A percentile compares a stretch with the other conserved stretches of the same genome.
phyloP scores from a whole-genome alignment of 495 filamentous ascomycete genomes.

The Talaromyces liani region DNA sequence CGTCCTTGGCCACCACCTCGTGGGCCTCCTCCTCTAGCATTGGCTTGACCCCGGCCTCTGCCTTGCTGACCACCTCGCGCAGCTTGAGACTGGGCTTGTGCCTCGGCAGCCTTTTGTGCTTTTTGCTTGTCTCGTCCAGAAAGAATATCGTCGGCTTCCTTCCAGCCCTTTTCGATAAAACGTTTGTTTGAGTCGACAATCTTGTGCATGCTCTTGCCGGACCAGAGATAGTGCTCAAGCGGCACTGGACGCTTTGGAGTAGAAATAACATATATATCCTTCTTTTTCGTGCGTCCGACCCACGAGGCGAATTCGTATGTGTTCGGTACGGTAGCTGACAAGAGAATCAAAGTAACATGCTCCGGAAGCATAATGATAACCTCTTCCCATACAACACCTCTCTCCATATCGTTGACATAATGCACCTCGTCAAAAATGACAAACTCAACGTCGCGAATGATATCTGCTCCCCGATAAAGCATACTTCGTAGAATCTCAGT shows the following conservation, averaged over 20 bases:
- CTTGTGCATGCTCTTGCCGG: constrained; percentile 81
- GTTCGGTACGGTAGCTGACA: constrained; percentile 96
- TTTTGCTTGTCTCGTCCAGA: constrained; percentile 77
- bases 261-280: constrained; percentile 98
- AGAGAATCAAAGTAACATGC: constrained; percentile 88
- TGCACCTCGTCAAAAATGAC: constrained; percentile 99
- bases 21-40: constrained; percentile 29
- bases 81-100: constrained; percentile 35
- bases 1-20: constrained; percentile 38
- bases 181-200: constrained; percentile 89
- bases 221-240: constrained; percentile 94
- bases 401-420: constrained; percentile 96
- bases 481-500: constrained; percentile 97
- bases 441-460: constrained; percentile 96
- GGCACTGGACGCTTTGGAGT: constrained; percentile 93
- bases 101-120: constrained; percentile 41
- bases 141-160: constrained; percentile 78
- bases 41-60: constrained; percentile 33
- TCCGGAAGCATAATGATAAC: constrained; percentile 99
- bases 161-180: constrained; percentile 88
- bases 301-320: constrained; percentile 97
- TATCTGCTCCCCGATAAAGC: constrained; percentile 92
- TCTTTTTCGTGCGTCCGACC: constrained; percentile 97
- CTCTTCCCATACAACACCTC: constrained; percentile 98
- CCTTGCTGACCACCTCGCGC: constrained; percentile 43